Evolutionary conservation across 2,329 filamentous ascomycete genomes (phyloP), one percentile per base, ranked within the genome.

Genomic region (Cladosporium sp.): DNA sequence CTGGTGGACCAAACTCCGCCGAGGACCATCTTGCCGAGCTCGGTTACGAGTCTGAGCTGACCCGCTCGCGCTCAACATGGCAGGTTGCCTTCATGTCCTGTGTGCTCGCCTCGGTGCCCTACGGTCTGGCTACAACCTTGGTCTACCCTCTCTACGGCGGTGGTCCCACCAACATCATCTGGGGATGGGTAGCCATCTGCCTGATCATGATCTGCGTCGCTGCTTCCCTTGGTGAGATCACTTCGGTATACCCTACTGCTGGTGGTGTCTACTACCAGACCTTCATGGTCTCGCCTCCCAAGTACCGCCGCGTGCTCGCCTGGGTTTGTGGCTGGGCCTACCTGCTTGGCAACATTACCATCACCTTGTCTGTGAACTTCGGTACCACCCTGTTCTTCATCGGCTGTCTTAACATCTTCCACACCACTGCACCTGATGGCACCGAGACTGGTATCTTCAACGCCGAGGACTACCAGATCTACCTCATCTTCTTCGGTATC

Each of bases 331-430:
- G 88, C 60, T 91, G 88, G 88, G 77, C 87, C 20, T 91, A 89
- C 69, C 82, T 90, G 17, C 84, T 90, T 52, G 89, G 89, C 58
- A 91, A 91, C 74, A 87, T 91, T 71, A 90, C 87, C 63, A 92
- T 92, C 64, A 91, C 88, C 0, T 78, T 91, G n/a, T 83, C 87
- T n/a, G 88, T 91, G 69, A 89, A 90, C 76, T 91, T 91, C 66
- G 89, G 87, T 67, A 81, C 80, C n/a, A 74, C 80, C 3, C 71
- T 79, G 15, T 82, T 83, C 70, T 70, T 83, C 51, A 74, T 80
- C 62, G 78, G 75, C 45, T 82, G 80, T 62, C 74, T 83, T 68
- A 82, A 83, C 64, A 76, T 55, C 40, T 55, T 55, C 52, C 52
- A 40, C 22, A 44, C 40, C 22, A 36, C 40, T 15, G 52, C n/a